Evolutionary conservation across 805 yeast species (phyloP).

Genomic region (Pachysolen tannophilus): DNA sequence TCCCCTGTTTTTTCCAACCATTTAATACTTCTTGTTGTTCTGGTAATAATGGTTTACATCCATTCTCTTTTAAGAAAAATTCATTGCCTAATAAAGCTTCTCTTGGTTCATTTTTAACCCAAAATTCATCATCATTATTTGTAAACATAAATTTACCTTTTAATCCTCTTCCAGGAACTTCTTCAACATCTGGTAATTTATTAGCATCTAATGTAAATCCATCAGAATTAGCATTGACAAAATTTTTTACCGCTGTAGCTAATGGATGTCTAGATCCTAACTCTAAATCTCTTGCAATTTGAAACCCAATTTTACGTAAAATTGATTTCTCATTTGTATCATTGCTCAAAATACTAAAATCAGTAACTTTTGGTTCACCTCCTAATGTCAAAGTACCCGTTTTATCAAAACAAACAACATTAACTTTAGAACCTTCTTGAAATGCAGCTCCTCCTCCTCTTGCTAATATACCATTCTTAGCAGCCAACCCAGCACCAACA

Average conservation of each 20-base stretch:
- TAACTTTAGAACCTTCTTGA: constrained; percentile 62
- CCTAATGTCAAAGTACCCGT: constrained; percentile 69
- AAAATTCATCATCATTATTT: constrained; percentile 13
- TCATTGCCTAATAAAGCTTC: constrained; percentile 55
- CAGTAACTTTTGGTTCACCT: constrained; percentile 51
- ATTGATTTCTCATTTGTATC: constrained; percentile 9
- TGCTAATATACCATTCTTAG: constrained; percentile 66
- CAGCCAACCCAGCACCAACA: constrained; percentile 75
- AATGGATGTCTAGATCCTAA: constrained; percentile 62
- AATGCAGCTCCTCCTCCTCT: constrained; percentile 80
- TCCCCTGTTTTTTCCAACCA: constrained; percentile 55
- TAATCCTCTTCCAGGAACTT: constrained; percentile 55
- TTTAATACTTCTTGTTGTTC: constrained; percentile 27
- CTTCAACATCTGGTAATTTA: constrained; percentile 39
- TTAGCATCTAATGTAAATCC: constrained; percentile 19
- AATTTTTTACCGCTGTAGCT: constrained; percentile 46
- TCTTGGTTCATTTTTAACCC: constrained; percentile 26
- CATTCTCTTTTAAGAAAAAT: constrained; percentile 40
- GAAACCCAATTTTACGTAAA: constrained; percentile 22
- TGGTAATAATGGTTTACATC: constrained; percentile 24
- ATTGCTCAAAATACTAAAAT: constrained; percentile 28
- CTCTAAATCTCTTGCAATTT: constrained; percentile 53
- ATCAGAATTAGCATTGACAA: constrained; percentile 20
- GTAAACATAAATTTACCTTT: constrained; percentile 30
- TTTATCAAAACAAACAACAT: constrained; percentile 67